Evolutionary conservation across 352 stramenopile species (phyloP), one percentile per base, ranked within the genome.

Genomic region (Phytophthora colocasiae): DNA sequence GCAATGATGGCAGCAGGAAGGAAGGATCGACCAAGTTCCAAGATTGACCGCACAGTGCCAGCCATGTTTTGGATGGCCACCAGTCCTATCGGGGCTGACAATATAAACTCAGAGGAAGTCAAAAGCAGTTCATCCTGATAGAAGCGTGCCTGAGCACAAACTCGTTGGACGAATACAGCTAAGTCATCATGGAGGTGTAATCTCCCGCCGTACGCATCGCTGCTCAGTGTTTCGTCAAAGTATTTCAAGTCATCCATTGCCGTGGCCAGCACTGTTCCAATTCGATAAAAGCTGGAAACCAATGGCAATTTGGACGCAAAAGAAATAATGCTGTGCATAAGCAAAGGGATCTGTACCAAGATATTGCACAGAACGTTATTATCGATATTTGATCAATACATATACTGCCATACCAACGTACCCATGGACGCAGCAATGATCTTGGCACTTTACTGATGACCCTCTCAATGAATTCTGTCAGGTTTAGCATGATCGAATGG

Each of bases 41-140:
- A 56, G 10, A 81, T 78, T 26, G 83, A 75, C 24, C 78, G 68
- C 19, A 93, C 27, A 4, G 79, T 79, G 22, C 60, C 67, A 32
- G 71, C 40, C 26, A 80, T 71, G 15, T 56, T 55, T 15, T 77
- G 47, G 19, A 80, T 56, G 8, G 46, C 32, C 15, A 87, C 51
- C n/a, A 92, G 50, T 29, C 39, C 48, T 12, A 80, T 40, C 6
- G 87, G 86, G 11, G 85, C 72, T 32, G 72, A 59, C 15, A 96
- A 71, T 19, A 92, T 75, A 63, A 87, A 92, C 31, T 82, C 70
- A 14, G 78, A 71, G 22, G 71, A 78, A 5, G 83, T 77, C 36
- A 94, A 75, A 19, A 93, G 71, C 17, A 94, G 52, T 26, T 96
- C 87, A 50, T 94, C 84, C 57, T 89, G 84, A 64, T 92, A 93